A percentile compares a stretch with the other conserved stretches of the same genome.
Conservation (phyloP, 1,284 basidiomycete species). For the Pulchroboletus neoregius region DNA sequence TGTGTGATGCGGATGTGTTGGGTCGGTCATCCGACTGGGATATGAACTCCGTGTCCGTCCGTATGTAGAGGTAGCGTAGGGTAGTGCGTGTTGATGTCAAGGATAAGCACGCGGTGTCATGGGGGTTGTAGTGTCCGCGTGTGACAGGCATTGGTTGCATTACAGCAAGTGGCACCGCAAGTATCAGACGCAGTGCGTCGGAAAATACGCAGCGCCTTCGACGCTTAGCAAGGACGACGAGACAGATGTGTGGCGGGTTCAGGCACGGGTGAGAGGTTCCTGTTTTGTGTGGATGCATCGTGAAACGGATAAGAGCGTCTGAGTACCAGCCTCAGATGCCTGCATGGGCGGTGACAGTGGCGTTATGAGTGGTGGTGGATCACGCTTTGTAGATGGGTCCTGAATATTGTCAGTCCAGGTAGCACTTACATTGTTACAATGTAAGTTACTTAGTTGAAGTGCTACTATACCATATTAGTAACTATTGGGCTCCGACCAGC, state of each 20-base stretch:
- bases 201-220: no score
- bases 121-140: constrained; percentile 3
- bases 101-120: constrained; percentile 13
- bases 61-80: background rate
- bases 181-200: background rate
- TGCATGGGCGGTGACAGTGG: background rate
- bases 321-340: background rate
- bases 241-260: no score
- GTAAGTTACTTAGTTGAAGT: no score
- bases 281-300: constrained; percentile 1
- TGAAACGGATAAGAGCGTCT: background rate
- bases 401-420: no score
- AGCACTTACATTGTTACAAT: no score
- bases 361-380: background rate
- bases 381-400: no score
- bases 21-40: background rate
- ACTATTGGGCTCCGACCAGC: no score
- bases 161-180: constrained; percentile 2
- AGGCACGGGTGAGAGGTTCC: constrained; percentile 11
- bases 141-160: background rate
- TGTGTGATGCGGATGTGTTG: constrained; percentile 3
- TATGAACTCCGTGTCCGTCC: constrained; percentile 20
- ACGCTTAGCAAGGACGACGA: no score
- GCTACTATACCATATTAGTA: no score
- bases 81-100: constrained; percentile 9